Base-by-base conservation (phyloP, 2,329 filamentous ascomycete genomes). In the Gyromitra esculenta region DNA sequence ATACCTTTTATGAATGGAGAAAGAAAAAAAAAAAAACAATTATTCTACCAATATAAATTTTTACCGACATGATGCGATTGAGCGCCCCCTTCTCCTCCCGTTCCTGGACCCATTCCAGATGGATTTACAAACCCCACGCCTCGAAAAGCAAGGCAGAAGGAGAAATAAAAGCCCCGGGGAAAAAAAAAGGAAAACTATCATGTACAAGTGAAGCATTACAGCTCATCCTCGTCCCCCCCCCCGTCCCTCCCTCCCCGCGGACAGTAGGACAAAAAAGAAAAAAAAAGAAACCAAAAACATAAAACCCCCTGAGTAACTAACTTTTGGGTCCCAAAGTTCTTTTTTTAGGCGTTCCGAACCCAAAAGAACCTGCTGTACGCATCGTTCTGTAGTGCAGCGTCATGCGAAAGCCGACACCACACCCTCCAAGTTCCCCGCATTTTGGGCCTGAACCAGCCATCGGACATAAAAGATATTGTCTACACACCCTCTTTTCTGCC, bases 191-290 rank as follows among this genome's bases (percentile, higher is more conserved):
- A 74, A 75, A 62, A 25, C 35, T 41, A 70, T 65, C 66, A 56
- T 69, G 75, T 77, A 75, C 71, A 60, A 74, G 75, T 60, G 66
- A 69, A 75, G 75, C 57, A 74, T 68, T 73, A 69, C 74, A 73
- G 68, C 68, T 72, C 67, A 76, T 73, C 68, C 73, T 65, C 69
- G 59, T 65, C 48, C 37, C 70, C 60, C n/a, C 18, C 52, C 43
- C 18, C 43, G n/a, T 45, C 37, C 64, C 43, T 25, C 39, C 50
- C 7, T 37, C 62, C 63, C 73, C 52, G 59, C 73, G 50, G 60
- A 21, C 6, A 45, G 31, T 3, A 43, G 67, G 31, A 74, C 25
- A 31, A 52, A 59, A 57, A 31, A 37, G 31, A 68, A 68, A 73
- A 68, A 57, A 31, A 66, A 60, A 59, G 31, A 64, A 68, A 50